phyloP scores from a whole-genome alignment of 108 stramenopile genomes.

The Nitzschia putrida region DNA sequence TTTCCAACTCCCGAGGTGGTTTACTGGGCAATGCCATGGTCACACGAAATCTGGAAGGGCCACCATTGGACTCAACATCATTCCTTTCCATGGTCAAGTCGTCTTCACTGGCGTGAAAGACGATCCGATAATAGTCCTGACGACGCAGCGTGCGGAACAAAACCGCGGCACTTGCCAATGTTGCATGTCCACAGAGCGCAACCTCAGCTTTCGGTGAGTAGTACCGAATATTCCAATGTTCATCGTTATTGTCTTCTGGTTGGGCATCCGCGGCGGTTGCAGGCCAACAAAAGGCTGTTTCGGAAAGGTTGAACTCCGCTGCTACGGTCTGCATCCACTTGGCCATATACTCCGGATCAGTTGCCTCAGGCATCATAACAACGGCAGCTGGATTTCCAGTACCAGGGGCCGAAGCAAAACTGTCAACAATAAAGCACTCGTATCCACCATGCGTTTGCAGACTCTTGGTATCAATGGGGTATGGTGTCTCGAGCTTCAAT shows the following conservation, averaged over 20 bases:
- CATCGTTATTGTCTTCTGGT: constrained; percentile 13
- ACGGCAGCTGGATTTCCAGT: constrained; percentile 96
- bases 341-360: constrained; percentile 23
- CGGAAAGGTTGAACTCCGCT: constrained; percentile 90
- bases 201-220: constrained; percentile 81
- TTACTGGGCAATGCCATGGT: constrained; percentile 58
- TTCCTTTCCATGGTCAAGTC: constrained; percentile 28
- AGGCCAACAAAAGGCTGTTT: constrained; percentile 89
- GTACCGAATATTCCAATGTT: constrained; percentile 73
- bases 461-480: not conserved
- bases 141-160: constrained; percentile 43
- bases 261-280: constrained; percentile 5
- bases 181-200: constrained; percentile 92
- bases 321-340: constrained; percentile 93
- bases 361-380: constrained; percentile 61
- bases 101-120: constrained; percentile 64
- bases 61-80: not conserved
- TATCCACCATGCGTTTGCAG: constrained; percentile 35
- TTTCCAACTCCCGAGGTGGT: constrained; percentile 31
- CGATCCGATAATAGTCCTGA: constrained; percentile 23
- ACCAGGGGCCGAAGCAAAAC: constrained; percentile 54
- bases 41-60: constrained; percentile 22
- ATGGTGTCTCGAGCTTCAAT: not conserved
- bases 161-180: constrained; percentile 65
- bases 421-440: constrained; percentile 73